Percentiles rank a stretch among this genome's conserved stretches.
These are phyloP conservation scores for Melanomma pulvis-pyrius DNA, from an alignment of 495 filamentous ascomycete species.

Conservation along the genomic window DNA sequence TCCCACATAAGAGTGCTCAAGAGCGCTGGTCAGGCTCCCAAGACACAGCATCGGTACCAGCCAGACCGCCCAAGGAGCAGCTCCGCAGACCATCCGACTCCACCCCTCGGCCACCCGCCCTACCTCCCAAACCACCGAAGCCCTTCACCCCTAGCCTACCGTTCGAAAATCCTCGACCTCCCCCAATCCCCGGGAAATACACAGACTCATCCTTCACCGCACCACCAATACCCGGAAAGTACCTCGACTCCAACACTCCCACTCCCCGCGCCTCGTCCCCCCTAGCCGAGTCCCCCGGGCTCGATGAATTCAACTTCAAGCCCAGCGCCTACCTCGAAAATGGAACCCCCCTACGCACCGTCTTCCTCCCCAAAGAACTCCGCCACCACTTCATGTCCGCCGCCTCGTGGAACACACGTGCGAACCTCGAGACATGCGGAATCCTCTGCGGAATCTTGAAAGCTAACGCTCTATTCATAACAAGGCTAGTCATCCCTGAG, in stretches of 20 bases:
- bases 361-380: slow-evolving; percentile 80
- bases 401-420: slow-evolving; percentile 72
- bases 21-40: slow-evolving; percentile 22
- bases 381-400: slow-evolving; percentile 70
- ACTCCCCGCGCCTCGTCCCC: slow-evolving; percentile 15
- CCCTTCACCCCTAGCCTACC: slow-evolving; percentile 1
- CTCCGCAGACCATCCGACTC: slow-evolving; percentile 17
- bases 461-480: slow-evolving; percentile 91
- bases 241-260: slow-evolving; percentile 4
- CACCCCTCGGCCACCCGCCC: slow-evolving; percentile 26
- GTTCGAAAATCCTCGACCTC: slow-evolving; percentile 48
- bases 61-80: slow-evolving; percentile 26
- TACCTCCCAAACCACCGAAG: slow-evolving; percentile 42
- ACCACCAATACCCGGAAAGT: slow-evolving; percentile 47
- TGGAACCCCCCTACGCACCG: slow-evolving; percentile 77
- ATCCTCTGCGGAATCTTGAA: slow-evolving; percentile 89
- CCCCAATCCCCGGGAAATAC: slow-evolving; percentile 49
- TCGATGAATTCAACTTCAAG: slow-evolving; percentile 69
- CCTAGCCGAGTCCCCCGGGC: slow-evolving; percentile 35
- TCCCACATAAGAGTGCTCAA: slow-evolving; percentile 33
- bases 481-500: slow-evolving; percentile 83
- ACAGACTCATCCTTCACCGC: slow-evolving; percentile 7
- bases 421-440: slow-evolving; percentile 90
- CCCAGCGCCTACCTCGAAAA: slow-evolving; percentile 87
- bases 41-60: slow-evolving; percentile 12